Percentiles rank a stretch among this genome's conserved stretches.
Conservation (phyloP, 2,329 filamentous ascomycete genomes). For the Ophiostoma ulmi region DNA sequence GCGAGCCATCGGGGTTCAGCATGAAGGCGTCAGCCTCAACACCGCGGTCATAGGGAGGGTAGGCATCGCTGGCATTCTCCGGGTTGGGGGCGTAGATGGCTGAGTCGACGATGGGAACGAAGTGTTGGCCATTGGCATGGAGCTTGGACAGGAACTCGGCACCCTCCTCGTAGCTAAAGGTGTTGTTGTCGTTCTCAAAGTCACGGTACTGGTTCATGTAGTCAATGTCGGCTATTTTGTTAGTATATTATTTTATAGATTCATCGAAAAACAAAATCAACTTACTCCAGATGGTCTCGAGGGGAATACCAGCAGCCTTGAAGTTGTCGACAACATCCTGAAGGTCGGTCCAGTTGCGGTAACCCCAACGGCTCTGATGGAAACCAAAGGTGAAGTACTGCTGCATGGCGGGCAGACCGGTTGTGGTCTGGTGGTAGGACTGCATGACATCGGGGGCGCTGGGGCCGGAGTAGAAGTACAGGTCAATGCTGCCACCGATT, state of each 20-base stretch:
- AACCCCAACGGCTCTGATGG: conserved; percentile 82
- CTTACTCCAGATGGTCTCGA: conserved; percentile 63
- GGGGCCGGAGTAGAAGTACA: conserved; percentile 74
- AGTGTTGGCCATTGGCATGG: conserved; percentile 61
- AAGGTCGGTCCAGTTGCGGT: conserved; percentile 64
- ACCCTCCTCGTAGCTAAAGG: conserved; percentile 55
- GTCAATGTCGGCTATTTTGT: conserved; percentile 54
- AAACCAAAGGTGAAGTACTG: conserved; percentile 78
- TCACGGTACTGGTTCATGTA: conserved; percentile 61
- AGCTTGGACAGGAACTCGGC: conserved; percentile 57
- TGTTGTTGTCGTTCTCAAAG: conserved; percentile 56
- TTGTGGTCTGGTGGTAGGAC: conserved; percentile 57
- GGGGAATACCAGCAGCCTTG: conserved; percentile 57
- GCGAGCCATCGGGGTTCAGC: conserved; percentile 53
- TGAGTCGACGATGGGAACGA: conserved; percentile 70
- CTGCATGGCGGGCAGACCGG: conserved; percentile 71
- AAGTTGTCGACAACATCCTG: conserved; percentile 65
- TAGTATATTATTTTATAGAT: neutral
- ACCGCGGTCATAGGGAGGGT: conserved; percentile 58
- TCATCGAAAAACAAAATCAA: neutral
- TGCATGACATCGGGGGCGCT: conserved; percentile 62
- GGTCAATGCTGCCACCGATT: conserved; percentile 69
- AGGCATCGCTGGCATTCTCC: conserved; percentile 62
- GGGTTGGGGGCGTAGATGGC: conserved; percentile 65
- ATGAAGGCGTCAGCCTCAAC: conserved; percentile 49